Evolutionary conservation across 305 asterid species (phyloP), one percentile per base, ranked within the genome.

Genomic region (Ruellia speciosa): DNA sequence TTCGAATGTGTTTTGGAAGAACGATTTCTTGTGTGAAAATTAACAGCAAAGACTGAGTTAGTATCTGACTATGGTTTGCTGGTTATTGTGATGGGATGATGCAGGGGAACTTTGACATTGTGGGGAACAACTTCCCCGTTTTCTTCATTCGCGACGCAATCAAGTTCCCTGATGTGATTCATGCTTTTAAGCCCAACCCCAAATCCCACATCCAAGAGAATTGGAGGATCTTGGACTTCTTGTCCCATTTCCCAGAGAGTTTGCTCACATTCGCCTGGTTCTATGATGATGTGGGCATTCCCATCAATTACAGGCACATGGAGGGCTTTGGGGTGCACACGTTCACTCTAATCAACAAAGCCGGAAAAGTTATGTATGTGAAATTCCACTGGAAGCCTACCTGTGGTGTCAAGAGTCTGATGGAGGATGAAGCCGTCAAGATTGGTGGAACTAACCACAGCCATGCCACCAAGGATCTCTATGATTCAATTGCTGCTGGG

Each of bases 361-460:
- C 82, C 7, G 95, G 97, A 24, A 90, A 90, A 73, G 89, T 59
- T 19, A 73, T 78, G 53, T 87, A 85, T 55, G 96, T 90, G 56
- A 90, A 90, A 60, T 90, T 90, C 71, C 96, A 87, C 60, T 90
- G 97, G 97, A 90, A 79, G 80, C 97, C 97, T 14, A 90, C 97
- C 18, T 90, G 96, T 68, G 97, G 95, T 20, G 92, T 90, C 43
- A 90, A 87, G 67, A 75, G 82, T 68, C 77, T 90, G 46, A 57
- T 80, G 70, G 95, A 87, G 14, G 96, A 85, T 0, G 96, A 90
- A 47, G 86, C 92, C 16, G 40, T 80, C 49, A 77, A 69, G 65
- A 79, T 90, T 53, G 97, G 89, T 31, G 97, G 97, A 47, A 62
- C 86, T 3, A 90, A 90, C 59, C 97, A 90, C 66, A 90, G 97